Evolutionary conservation across 345 rosid species (phyloP), one percentile per base, ranked within the genome.

Genomic region (Dipteronia sinensis): DNA sequence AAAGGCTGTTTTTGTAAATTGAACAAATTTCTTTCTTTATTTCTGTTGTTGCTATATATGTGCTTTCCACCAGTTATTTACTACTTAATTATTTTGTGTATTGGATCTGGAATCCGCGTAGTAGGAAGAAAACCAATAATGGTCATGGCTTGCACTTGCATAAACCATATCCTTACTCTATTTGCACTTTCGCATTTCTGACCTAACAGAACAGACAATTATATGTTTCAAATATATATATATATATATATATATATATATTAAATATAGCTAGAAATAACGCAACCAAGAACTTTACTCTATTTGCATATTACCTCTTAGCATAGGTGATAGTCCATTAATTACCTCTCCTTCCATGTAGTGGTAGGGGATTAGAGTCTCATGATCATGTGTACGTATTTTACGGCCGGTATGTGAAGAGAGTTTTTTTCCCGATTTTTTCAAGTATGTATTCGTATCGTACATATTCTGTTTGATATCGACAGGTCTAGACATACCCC

Each of bases 41-140:
- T 17, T 56, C 23, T 19, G 10, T 17, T 56, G 7, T 3, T 4
- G 9, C 7, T 5, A 27, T 17, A 13, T 17, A 22, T 23, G 74
- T 73, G 75, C 38, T 67, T 71, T 40, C 38, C 38, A 51, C 31
- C 22, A 1, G 25, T 25, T 65, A 61, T 23, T 34, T 17, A 56
- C 23, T 56, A 34, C 38, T 34, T 4, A 34, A 34, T 34, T 56
- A 56, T 17, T 56, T 56, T 56, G 23, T 56, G 6, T 34, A 4
- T 59, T 31, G 20, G 55, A 44, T 13, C 6, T 34, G 38, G 85
- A 83, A 73, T 76, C 76, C 65, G 76, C 78, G 78, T 76, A 68
- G 74, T 73, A 61, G 74, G 80, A 71, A 22, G 3, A 27, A 17
- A 27, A 10, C 16, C 53, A 72, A 72, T 31, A 66, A 34, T 25